Evolutionary conservation across 2,329 filamentous ascomycete genomes (phyloP).

Genomic region (Pseudohalonectria lignicola): DNA sequence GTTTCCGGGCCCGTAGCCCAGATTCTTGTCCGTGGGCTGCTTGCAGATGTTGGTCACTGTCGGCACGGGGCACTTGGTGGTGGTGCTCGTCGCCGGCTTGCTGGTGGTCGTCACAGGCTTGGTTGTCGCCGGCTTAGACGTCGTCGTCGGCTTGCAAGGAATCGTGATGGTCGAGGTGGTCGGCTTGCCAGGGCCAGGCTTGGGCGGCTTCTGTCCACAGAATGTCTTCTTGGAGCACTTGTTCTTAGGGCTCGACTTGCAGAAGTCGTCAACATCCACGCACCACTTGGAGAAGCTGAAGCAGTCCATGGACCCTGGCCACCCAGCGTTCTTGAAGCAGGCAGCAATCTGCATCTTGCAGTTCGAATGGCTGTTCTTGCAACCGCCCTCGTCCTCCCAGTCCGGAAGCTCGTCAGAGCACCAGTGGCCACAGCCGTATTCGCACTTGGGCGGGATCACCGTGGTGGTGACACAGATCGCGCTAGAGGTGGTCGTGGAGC

Average conservation of each 20-base stretch:
- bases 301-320: conserved; percentile 36
- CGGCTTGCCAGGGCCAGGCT: conserved; percentile 16
- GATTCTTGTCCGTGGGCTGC: conserved; percentile 42
- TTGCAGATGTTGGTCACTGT: conserved; percentile 40
- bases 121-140: conserved; percentile 5
- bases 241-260: conserved; percentile 14
- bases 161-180: conserved; percentile 22
- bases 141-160: conserved; percentile 15
- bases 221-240: conserved; percentile 29
- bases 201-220: conserved; percentile 27
- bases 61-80: conserved; percentile 27
- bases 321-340: conserved; percentile 41
- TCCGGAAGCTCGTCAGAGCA: conserved; percentile 37
- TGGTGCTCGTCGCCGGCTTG: conserved; percentile 12
- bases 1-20: conserved; percentile 56
- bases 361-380: conserved; percentile 28
- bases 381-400: conserved; percentile 30
- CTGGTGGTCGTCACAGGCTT: conserved; percentile 15
- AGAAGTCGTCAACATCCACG: conserved; percentile 31
- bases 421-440: conserved; percentile 44
- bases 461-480: conserved; percentile 35
- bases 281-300: conserved; percentile 41
- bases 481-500: conserved; percentile 22
- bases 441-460: conserved; percentile 29
- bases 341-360: conserved; percentile 35